Conservation (phyloP, 2,329 filamentous ascomycete species). For the Tolypocladium ovalisporum region DNA sequence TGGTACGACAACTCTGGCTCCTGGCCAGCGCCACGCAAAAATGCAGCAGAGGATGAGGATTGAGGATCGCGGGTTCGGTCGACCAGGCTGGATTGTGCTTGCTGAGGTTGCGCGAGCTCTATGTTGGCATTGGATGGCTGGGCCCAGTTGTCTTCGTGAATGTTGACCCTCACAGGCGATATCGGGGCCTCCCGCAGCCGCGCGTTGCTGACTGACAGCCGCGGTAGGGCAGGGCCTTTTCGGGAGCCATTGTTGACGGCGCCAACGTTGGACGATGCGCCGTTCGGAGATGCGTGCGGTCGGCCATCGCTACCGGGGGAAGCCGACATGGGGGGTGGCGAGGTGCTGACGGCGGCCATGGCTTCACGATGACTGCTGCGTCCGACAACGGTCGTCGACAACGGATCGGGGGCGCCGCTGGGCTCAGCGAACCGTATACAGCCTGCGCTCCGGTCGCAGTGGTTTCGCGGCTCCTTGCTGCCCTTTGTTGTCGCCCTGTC, state of each 20-base stretch:
- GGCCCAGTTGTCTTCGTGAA: conserved; percentile 40
- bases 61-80: not conserved
- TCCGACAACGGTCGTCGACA: not conserved
- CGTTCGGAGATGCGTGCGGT: conserved; percentile 7
- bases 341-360: conserved; percentile 24
- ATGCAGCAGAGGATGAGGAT: not conserved
- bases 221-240: conserved; percentile 25
- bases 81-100: conserved; percentile 13
- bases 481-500: not conserved
- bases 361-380: conserved; percentile 4
- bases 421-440: not conserved
- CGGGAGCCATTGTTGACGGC: conserved; percentile 13
- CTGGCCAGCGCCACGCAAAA: not conserved
- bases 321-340: conserved; percentile 19
- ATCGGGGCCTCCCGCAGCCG: conserved; percentile 40
- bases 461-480: not conserved
- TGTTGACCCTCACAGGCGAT: conserved; percentile 45
- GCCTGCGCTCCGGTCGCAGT: not conserved
- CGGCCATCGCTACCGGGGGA: conserved; percentile 13
- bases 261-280: conserved; percentile 2
- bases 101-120: conserved; percentile 24
- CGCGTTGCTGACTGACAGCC: conserved; percentile 17
- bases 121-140: conserved; percentile 42
- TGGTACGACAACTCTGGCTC: not conserved
- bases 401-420: not conserved